These are phyloP conservation scores for Dendrocalamus sinicus DNA, from an alignment of 176 grass and related monocot genomes.

Conservation along the genomic window DNA sequence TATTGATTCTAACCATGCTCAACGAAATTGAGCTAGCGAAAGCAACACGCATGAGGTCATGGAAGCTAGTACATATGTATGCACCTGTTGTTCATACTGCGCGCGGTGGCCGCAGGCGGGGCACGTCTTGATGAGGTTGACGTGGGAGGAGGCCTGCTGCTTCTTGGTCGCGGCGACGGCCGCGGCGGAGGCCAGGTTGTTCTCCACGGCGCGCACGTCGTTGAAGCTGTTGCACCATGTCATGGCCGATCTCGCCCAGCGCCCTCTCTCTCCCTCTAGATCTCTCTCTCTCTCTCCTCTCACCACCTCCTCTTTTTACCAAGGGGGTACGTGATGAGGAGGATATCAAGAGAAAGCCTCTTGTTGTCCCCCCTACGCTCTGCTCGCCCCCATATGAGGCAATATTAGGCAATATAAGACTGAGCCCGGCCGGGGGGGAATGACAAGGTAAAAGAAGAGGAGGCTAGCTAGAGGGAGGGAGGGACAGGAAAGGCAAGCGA, in stretches of 20 bases:
- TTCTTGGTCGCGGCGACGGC: constrained; percentile 51
- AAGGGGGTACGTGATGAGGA: constrained; percentile 5
- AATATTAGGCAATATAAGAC: constrained; percentile 54
- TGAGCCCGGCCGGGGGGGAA: constrained; percentile 35
- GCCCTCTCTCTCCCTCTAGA: neutral
- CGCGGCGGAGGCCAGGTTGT: constrained; percentile 57
- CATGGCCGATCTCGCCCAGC: constrained; percentile 46
- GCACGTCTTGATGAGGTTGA: constrained; percentile 70
- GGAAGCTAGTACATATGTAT: neutral
- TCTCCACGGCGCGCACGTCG: constrained; percentile 74
- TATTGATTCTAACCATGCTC: neutral
- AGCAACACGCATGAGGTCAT: neutral
- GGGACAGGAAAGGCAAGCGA: neutral
- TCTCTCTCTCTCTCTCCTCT: constrained; percentile 30
- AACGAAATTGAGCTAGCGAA: neutral
- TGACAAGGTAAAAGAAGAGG: constrained; percentile 49
- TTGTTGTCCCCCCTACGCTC: constrained; percentile 21
- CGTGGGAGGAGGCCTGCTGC: constrained; percentile 52
- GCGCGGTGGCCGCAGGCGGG: constrained; percentile 78
- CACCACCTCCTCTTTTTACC: neutral
- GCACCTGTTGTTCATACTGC: constrained; percentile 72
- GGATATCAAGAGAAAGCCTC: constrained; percentile 20
- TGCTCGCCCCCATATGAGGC: constrained; percentile 51
- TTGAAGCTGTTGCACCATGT: constrained; percentile 89
- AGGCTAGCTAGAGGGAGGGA: constrained; percentile 29